These are phyloP conservation scores for Xylaria palmicola DNA, from an alignment of 495 filamentous ascomycete species.

Conservation along the genomic window DNA sequence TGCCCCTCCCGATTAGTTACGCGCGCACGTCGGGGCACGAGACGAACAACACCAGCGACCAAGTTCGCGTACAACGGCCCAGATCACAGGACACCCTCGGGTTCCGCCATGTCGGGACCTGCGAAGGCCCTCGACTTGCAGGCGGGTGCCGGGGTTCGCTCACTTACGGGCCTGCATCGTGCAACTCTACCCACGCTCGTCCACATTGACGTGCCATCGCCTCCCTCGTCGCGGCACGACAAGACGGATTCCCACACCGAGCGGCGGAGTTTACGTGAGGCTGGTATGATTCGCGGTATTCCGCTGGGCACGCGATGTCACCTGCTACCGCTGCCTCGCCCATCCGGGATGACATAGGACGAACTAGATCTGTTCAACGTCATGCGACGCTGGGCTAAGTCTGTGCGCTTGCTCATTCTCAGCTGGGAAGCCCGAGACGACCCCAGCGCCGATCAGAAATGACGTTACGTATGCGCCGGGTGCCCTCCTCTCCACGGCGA, in stretches of 20 bases:
- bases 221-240: background rate
- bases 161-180: constrained; percentile 8
- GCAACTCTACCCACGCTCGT: background rate
- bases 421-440: background rate
- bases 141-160: background rate
- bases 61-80: background rate
- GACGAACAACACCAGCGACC: background rate
- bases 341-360: constrained; percentile 33
- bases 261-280: background rate
- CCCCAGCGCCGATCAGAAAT: constrained; percentile 29
- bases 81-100: background rate
- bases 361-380: constrained; percentile 37
- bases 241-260: background rate
- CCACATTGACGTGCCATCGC: constrained; percentile 7
- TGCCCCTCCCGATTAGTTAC: background rate
- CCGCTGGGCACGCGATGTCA: constrained; percentile 7
- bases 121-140: background rate
- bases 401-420: background rate
- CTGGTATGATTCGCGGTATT: constrained; percentile 8
- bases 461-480: constrained; percentile 19
- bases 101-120: constrained; percentile 11
- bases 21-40: background rate
- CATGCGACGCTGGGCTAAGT: constrained; percentile 19
- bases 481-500: background rate
- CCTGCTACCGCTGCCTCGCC: constrained; percentile 4